Conservation (phyloP, 106 monocot species). For the Posidonia australis region DNA sequence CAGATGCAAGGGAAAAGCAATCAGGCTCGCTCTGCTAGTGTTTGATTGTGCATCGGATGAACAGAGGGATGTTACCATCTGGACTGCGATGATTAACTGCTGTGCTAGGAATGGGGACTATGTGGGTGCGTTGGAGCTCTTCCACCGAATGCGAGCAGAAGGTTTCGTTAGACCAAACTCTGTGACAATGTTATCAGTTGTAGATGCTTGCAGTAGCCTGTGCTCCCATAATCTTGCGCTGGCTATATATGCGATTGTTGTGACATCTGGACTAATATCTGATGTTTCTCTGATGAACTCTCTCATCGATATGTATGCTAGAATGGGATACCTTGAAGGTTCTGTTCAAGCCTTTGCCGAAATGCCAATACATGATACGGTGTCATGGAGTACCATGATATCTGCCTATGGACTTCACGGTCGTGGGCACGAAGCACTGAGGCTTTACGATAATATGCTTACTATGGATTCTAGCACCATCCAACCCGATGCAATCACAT, state of each 20-base stretch:
- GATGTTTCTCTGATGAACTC: slow-evolving; percentile 12
- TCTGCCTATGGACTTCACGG: slow-evolving; percentile 23
- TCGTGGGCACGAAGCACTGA: slow-evolving; percentile 16
- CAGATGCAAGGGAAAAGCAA: slow-evolving; percentile 10
- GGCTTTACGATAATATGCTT: slow-evolving; percentile 16
- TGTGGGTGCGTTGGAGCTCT: slow-evolving; percentile 11
- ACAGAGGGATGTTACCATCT: slow-evolving; percentile 23
- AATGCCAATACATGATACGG: slow-evolving; percentile 13
- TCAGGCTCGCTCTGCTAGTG: slow-evolving; percentile 2
- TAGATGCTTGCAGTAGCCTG: slow-evolving; percentile 15
- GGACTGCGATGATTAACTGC: slow-evolving; percentile 26
- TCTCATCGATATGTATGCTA: slow-evolving; percentile 32
- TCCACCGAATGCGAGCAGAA: slow-evolving; percentile 17
- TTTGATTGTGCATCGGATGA: slow-evolving; percentile 6
- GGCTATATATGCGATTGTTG: slow-evolving; percentile 5
- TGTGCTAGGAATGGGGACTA: slow-evolving; percentile 12
- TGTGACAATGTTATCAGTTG: slow-evolving; percentile 22
- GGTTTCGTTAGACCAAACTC: slow-evolving; percentile 13
- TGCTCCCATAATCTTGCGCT: slow-evolving; percentile 7
- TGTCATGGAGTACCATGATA: slow-evolving; percentile 27
- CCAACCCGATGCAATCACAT: slow-evolving; percentile 3
- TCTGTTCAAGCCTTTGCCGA: slow-evolving; percentile 14
- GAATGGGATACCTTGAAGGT: slow-evolving; percentile 14
- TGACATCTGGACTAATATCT: slow-evolving; percentile 13
- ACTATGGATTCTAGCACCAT: background rate